phyloP scores from a whole-genome alignment of 768 basidiomycete species.

The Termitomyces sp. region DNA sequence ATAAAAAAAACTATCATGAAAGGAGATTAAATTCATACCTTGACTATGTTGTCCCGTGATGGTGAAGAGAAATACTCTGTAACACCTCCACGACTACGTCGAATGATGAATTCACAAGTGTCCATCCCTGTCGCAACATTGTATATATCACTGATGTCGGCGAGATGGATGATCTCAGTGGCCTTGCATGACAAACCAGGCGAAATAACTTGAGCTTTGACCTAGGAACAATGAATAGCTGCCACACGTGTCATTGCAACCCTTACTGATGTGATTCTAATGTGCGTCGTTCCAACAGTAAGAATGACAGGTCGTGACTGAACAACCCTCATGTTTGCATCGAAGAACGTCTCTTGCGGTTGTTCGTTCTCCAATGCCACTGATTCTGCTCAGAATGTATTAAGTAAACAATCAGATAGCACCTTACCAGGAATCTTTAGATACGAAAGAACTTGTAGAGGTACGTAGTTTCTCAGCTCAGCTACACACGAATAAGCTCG shows the following conservation, averaged over 20 bases:
- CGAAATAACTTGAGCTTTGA: conserved; percentile 68
- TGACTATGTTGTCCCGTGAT: conserved; percentile 65
- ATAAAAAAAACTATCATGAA: not conserved
- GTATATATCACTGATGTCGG: conserved; percentile 84
- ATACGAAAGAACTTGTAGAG: conserved; percentile 37
- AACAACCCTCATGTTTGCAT: conserved; percentile 64
- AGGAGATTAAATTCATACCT: conserved; percentile 34
- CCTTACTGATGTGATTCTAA: conserved; percentile 72
- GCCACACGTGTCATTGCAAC: not conserved
- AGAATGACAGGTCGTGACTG: conserved; percentile 71
- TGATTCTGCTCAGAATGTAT: conserved; percentile 19
- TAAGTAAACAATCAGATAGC: not conserved
- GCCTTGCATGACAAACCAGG: conserved; percentile 66
- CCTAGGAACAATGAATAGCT: conserved; percentile 28
- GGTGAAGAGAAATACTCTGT: conserved; percentile 76
- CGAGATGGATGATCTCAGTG: conserved; percentile 74
- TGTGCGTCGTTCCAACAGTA: conserved; percentile 61
- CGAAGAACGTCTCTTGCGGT: conserved; percentile 40
- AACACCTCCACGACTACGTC: conserved; percentile 62
- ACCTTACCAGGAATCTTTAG: conserved; percentile 53
- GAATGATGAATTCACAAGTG: conserved; percentile 72
- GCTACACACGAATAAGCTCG: conserved; percentile 58
- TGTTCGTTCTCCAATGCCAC: conserved; percentile 60
- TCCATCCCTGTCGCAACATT: conserved; percentile 76
- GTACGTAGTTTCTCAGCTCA: conserved; percentile 55